Evolutionary conservation across 345 rosid genomes (phyloP).

Genomic region (Lumnitzera racemosa): DNA sequence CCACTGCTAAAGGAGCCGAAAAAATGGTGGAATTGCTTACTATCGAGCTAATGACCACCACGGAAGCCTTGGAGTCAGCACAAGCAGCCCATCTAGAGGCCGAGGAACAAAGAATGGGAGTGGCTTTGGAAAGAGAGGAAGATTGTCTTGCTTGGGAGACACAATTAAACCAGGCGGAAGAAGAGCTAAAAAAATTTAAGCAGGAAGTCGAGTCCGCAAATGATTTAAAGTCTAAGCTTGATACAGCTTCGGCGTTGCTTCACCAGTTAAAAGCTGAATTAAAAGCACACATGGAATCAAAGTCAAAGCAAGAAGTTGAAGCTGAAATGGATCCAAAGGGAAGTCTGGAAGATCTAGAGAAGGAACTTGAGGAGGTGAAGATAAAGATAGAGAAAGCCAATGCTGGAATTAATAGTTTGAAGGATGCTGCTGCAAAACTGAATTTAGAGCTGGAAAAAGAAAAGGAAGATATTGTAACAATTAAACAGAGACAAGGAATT

Average conservation of each 20-base stretch:
- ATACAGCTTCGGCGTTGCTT: slow-evolving; percentile 60
- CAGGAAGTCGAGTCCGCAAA: slow-evolving; percentile 61
- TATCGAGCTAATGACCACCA: slow-evolving; percentile 74
- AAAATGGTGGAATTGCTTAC: slow-evolving; percentile 80
- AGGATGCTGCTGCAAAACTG: slow-evolving; percentile 56
- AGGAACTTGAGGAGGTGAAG: slow-evolving; percentile 79
- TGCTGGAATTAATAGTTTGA: slow-evolving; percentile 60
- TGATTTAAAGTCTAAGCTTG: slow-evolving; percentile 66
- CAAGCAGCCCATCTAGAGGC: slow-evolving; percentile 94
- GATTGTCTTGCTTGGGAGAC: slow-evolving; percentile 80
- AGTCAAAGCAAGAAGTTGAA: slow-evolving; percentile 30
- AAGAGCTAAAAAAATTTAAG: slow-evolving; percentile 59
- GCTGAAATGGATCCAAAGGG: slow-evolving; percentile 15
- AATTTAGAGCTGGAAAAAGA: slow-evolving; percentile 61
- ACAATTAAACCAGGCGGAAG: slow-evolving; percentile 77
- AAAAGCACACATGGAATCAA: slow-evolving; percentile 62
- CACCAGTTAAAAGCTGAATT: slow-evolving; percentile 75
- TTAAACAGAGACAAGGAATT: slow-evolving; percentile 83
- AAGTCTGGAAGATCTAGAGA: slow-evolving; percentile 44
- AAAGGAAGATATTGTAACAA: slow-evolving; percentile 41
- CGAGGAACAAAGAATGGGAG: slow-evolving; percentile 81
- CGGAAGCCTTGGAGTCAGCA: slow-evolving; percentile 74
- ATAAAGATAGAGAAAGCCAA: slow-evolving; percentile 68
- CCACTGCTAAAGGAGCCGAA: slow-evolving; percentile 74
- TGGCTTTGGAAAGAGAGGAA: slow-evolving; percentile 72